A percentile compares a stretch with the other conserved stretches of the same genome.
phyloP scores from a whole-genome alignment of 805 yeast species.

The Wickerhamiella alocasiicola region DNA sequence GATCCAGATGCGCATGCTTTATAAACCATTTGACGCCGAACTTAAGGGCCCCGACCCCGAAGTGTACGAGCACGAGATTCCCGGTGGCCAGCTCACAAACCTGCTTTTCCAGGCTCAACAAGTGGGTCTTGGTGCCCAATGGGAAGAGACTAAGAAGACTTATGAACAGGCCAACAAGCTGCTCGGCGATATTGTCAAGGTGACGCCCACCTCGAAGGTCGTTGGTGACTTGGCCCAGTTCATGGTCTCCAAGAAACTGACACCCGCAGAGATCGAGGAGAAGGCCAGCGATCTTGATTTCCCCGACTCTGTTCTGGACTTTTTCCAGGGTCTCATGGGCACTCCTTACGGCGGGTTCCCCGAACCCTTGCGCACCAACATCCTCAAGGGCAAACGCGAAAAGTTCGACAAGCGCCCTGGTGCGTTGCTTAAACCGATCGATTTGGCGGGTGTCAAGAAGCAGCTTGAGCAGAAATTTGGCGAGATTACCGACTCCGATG shows the following conservation, averaged over 20 bases:
- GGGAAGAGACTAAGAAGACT: conserved; percentile 92
- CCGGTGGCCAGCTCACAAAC: conserved; percentile 99
- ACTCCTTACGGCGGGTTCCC: conserved; percentile 99
- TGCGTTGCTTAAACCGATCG: conserved; percentile 71
- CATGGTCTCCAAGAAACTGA: conserved; percentile 91
- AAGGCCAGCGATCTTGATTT: conserved; percentile 86
- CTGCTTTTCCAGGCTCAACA: conserved; percentile 98
- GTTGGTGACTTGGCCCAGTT: conserved; percentile 99
- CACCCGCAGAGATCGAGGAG: conserved; percentile 71
- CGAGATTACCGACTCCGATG: conserved; percentile 63
- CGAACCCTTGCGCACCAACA: conserved; percentile 89
- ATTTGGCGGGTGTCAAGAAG: conserved; percentile 55
- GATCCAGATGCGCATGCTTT: conserved; percentile 96
- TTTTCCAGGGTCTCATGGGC: conserved; percentile 98
- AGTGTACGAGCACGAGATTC: conserved; percentile 95
- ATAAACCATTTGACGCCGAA: conserved; percentile 96
- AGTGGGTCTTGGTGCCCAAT: conserved; percentile 91
- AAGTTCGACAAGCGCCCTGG: conserved; percentile 89
- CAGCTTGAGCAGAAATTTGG: conserved; percentile 72
- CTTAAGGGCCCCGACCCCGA: conserved; percentile 99
- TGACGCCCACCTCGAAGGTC: conserved; percentile 98
- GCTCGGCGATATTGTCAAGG: conserved; percentile 94
- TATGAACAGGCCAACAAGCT: conserved; percentile 82
- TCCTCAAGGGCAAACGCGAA: conserved; percentile 84
- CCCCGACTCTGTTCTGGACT: conserved; percentile 97